phyloP scores from a whole-genome alignment of 2,329 filamentous ascomycete genomes.

The Trichoderma koningii region DNA sequence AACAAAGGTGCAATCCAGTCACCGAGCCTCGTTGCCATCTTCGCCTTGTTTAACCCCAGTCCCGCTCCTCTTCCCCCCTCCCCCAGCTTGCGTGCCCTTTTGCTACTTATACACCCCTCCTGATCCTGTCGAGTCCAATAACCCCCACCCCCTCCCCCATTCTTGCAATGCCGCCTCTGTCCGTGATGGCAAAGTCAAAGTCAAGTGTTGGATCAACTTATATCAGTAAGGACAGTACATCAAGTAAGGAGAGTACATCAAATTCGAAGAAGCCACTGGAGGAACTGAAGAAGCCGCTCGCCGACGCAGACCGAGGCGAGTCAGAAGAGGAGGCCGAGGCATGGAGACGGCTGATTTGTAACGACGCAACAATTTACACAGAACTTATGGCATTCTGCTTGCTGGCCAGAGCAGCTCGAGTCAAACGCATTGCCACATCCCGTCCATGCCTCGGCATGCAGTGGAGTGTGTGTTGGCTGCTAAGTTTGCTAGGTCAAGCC shows the following conservation, averaged over 20 bases:
- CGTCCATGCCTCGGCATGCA: constrained; percentile 4
- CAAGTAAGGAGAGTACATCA: too few species aligned
- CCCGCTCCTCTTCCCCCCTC: neutral
- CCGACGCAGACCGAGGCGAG: constrained; percentile 16
- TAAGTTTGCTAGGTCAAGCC: neutral
- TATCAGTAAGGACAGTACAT: too few species aligned
- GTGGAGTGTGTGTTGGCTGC: neutral
- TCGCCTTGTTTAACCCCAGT: neutral
- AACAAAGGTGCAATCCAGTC: neutral
- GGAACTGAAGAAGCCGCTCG: neutral
- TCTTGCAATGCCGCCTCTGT: constrained; percentile 1
- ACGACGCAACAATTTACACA: neutral
- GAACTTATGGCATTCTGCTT: neutral
- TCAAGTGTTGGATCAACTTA: neutral
- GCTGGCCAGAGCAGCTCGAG: neutral
- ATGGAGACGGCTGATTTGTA: neutral
- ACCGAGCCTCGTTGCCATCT: constrained; percentile 12
- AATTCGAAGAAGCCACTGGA: neutral
- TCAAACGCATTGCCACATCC: constrained; percentile 1
- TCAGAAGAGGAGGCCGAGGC: neutral
- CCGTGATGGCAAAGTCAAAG: neutral
- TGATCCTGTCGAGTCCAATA: too few species aligned
- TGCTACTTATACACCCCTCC: constrained; percentile 3
- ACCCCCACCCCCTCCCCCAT: neutral
- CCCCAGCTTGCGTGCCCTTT: neutral